Conservation (phyloP, 202 grass and related monocot species). For the Setaria italica region DNA sequence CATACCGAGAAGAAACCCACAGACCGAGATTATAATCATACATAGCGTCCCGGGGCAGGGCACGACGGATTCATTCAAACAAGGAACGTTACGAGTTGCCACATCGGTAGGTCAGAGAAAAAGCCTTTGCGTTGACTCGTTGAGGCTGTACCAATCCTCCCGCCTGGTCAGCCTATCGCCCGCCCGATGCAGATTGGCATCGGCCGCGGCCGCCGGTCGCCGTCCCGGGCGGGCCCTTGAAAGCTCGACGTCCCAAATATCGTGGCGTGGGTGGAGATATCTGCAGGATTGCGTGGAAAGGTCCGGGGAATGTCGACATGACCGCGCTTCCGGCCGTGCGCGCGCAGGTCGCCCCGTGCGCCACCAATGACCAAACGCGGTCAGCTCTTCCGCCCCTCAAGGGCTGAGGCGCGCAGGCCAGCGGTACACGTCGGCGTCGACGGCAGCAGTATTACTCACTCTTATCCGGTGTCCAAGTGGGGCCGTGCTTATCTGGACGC, state of each 20-base stretch:
- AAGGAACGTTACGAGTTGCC: background rate
- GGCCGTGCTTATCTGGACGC: conserved; percentile 35
- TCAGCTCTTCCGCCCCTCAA: conserved; percentile 28
- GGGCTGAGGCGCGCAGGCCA: background rate
- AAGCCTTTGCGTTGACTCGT: background rate
- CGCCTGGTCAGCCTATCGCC: background rate
- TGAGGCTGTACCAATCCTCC: too few relatives aligned
- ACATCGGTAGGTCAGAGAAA: background rate
- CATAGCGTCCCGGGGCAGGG: background rate
- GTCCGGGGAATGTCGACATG: conserved; percentile 35
- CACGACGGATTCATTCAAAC: background rate
- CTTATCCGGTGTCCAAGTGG: background rate
- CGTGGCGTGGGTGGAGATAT: conserved; percentile 1
- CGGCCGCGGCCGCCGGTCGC: background rate
- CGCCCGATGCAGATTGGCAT: background rate
- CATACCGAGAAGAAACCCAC: too few relatives aligned
- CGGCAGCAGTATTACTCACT: too few relatives aligned
- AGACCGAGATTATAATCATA: background rate
- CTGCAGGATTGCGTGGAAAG: background rate
- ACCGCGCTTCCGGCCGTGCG: too few relatives aligned
- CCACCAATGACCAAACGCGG: too few relatives aligned
- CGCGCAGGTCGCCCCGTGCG: too few relatives aligned
- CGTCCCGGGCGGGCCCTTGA: background rate
- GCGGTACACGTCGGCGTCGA: background rate
- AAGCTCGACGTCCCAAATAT: background rate